Percentiles rank a stretch among this genome's conserved stretches.
phyloP scores from a whole-genome alignment of 2,329 filamentous ascomycete genomes.

The Talaromyces sp. region DNA sequence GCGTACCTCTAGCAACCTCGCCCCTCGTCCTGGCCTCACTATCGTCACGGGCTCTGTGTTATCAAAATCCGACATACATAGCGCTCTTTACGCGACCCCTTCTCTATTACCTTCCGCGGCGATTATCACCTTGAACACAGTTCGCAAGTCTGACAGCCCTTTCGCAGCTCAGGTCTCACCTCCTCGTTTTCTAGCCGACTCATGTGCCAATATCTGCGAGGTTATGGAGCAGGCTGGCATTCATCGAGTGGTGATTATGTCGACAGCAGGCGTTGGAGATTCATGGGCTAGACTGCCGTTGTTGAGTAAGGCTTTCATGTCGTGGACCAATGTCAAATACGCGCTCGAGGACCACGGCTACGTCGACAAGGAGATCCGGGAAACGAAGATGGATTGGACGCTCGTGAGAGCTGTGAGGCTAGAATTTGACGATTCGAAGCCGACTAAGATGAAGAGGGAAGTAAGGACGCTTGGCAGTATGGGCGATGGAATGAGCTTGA shows the following conservation, averaged over 20 bases:
- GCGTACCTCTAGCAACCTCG: not conserved
- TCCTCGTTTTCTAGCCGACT: constrained; percentile 31
- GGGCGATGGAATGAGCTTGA: constrained; percentile 4
- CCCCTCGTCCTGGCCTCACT: constrained; percentile 1
- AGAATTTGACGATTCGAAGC: constrained; percentile 9
- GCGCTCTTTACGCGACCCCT: constrained; percentile 26
- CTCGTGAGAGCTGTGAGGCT: constrained; percentile 9
- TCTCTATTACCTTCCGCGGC: constrained; percentile 27
- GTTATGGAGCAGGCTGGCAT: constrained; percentile 32
- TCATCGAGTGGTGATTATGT: constrained; percentile 39
- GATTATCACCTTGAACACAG: constrained; percentile 42
- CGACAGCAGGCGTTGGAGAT: constrained; percentile 40
- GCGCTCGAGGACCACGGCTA: constrained; percentile 38
- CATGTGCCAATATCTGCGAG: constrained; percentile 34
- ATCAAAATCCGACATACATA: constrained; percentile 33
- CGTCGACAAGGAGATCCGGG: constrained; percentile 37
- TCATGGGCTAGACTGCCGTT: constrained; percentile 36
- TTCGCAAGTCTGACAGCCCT: constrained; percentile 41
- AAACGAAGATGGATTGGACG: constrained; percentile 12
- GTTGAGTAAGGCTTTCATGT: constrained; percentile 37
- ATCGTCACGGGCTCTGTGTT: constrained; percentile 33
- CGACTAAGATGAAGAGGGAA: not conserved
- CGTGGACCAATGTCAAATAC: constrained; percentile 42
- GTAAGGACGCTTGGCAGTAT: constrained; percentile 6
- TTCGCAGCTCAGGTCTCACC: constrained; percentile 40